Conservation (phyloP, 352 stramenopile genomes). For the Plasmopara viticola region DNA sequence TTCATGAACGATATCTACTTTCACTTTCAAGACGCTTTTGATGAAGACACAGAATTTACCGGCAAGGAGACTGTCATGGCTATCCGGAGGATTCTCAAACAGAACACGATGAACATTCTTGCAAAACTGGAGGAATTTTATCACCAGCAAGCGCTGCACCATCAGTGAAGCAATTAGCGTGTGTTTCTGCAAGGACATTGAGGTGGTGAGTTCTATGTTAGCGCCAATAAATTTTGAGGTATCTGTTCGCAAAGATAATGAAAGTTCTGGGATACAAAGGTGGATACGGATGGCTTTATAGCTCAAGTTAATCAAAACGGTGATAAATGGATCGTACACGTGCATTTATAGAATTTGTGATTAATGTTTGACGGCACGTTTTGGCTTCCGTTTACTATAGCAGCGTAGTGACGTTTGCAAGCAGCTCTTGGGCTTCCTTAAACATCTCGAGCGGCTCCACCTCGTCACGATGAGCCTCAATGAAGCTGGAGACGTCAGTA, state of each 20-base stretch:
- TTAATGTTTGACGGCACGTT: too few relatives aligned
- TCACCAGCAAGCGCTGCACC: slow-evolving; percentile 37
- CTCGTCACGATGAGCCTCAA: slow-evolving; percentile 33
- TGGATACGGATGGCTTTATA: too few relatives aligned
- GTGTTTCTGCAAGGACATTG: background rate
- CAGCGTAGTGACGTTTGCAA: slow-evolving; percentile 33
- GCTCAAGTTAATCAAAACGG: background rate
- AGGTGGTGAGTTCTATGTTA: background rate
- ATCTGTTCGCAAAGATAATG: too few relatives aligned
- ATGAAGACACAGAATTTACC: slow-evolving; percentile 78
- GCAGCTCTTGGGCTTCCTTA: slow-evolving; percentile 44
- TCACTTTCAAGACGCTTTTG: slow-evolving; percentile 78
- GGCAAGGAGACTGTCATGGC: slow-evolving; percentile 79
- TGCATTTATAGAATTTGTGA: too few relatives aligned
- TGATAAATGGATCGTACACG: background rate
- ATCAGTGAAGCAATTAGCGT: slow-evolving; percentile 10
- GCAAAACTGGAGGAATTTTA: slow-evolving; percentile 69
- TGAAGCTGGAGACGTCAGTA: slow-evolving; percentile 47
- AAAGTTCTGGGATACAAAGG: too few relatives aligned
- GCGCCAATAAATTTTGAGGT: too few relatives aligned
- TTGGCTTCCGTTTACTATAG: slow-evolving; percentile 20
- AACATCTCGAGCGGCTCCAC: slow-evolving; percentile 32
- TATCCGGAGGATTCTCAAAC: slow-evolving; percentile 79
- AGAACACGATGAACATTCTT: slow-evolving; percentile 77
- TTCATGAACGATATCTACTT: slow-evolving; percentile 88